Evolutionary conservation across 2,329 filamentous ascomycete species (phyloP), one percentile per base, ranked within the genome.

Genomic region (Calonectria honghensis): DNA sequence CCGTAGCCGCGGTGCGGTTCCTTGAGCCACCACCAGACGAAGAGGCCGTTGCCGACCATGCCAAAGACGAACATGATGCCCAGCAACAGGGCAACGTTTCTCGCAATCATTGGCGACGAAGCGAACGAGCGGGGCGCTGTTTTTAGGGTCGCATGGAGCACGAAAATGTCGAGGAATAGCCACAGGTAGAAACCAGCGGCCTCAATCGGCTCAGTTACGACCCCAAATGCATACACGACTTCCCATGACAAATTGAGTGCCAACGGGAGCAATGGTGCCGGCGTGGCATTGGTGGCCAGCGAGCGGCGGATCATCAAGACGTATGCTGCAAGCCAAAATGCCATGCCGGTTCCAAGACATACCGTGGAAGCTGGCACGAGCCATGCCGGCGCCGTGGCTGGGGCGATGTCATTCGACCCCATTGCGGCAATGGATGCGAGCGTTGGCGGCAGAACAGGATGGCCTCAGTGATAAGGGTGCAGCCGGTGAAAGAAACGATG

Each of bases 211-310:
- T 83, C 80, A 73, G 89, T 88, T 72, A 85, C 83, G 20, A 90
- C 87, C 75, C 84, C 88, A 31, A 89, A 81, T 2, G 85, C 85
- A 81, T 88, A 89, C 69, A 91, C 83, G 3, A 89, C 80, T 78
- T 91, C 89, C 89, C 89, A 90, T 1, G 86, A 86, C 41, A 90
- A 84, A 73, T 91, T 90, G 78, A 88, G 78, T 18, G 86, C 85
- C 13, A 90, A 86, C 0, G 87, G 85, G 64, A 89, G 79, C 14
- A 90, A 79, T 0, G 89, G 89, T 81, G 90, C 88, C 45, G 88
- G 85, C 76, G 89, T 90, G 6, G 87, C 87, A 48, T 84, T 84
- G 24, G 88, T 88, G 66, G 80, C 81, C n/a, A 88, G 79, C 1
- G 87, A 87, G 69, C 88, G 86, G 2, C 82, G 85, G 16, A 85